Conservation (phyloP, 2,329 filamentous ascomycete species). For the Colletotrichum echinochloae region DNA sequence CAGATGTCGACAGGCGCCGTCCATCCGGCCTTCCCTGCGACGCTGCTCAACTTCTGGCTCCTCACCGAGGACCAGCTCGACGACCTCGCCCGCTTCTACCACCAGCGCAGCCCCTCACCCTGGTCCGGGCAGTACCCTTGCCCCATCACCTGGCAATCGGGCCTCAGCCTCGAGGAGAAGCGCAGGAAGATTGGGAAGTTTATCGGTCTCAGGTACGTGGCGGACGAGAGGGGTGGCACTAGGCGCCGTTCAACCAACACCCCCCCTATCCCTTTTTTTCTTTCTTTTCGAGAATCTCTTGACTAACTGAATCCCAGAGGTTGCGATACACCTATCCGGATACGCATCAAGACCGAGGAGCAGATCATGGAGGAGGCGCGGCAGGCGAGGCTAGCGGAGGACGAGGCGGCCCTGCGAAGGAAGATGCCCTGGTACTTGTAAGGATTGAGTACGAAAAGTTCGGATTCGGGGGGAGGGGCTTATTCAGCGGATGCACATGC, state of each 20-base stretch:
- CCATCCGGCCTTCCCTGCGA: slow-evolving; percentile 74
- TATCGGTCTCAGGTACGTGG: slow-evolving; percentile 75
- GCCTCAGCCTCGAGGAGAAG: slow-evolving; percentile 73
- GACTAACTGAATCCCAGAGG: slow-evolving; percentile 23
- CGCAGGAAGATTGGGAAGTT: slow-evolving; percentile 78
- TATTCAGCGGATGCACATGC: not conserved
- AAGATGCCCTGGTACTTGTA: slow-evolving; percentile 57
- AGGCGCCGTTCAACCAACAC: slow-evolving; percentile 56
- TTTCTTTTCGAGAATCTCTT: slow-evolving; percentile 4
- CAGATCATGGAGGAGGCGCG: slow-evolving; percentile 60
- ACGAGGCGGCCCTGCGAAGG: slow-evolving; percentile 61
- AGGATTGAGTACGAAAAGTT: not conserved
- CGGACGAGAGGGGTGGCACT: slow-evolving; percentile 42
- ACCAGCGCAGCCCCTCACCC: slow-evolving; percentile 71
- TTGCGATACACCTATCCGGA: slow-evolving; percentile 39
- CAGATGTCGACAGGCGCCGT: slow-evolving; percentile 71
- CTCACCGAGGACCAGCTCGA: slow-evolving; percentile 79
- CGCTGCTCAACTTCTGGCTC: slow-evolving; percentile 78
- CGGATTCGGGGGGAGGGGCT: not conserved
- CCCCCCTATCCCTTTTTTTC: slow-evolving; percentile 40
- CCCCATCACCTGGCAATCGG: slow-evolving; percentile 71
- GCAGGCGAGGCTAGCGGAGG: slow-evolving; percentile 52
- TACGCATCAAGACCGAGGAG: slow-evolving; percentile 56
- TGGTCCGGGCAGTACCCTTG: slow-evolving; percentile 73
- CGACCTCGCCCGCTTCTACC: slow-evolving; percentile 77